Percentiles rank a stretch among this genome's conserved stretches.
phyloP scores from a whole-genome alignment of 768 basidiomycete species.

The Lactarius indigo region DNA sequence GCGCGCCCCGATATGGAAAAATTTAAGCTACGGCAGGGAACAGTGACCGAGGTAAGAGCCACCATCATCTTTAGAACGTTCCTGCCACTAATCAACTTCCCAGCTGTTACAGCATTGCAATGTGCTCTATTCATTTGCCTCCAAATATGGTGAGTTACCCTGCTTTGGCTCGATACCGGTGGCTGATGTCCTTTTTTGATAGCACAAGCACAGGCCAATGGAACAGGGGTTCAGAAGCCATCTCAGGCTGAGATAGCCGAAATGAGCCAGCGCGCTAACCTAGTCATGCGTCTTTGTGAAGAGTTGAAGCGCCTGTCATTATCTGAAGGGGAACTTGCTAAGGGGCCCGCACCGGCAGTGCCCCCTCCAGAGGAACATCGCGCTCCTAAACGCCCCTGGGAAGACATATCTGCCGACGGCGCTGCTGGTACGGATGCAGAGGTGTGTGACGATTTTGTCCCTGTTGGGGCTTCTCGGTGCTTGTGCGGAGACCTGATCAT shows the following conservation, averaged over 20 bases:
- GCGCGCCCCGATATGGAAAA: conserved; percentile 24
- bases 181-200: neutral
- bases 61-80: conserved; percentile 4
- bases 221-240: conserved; percentile 49
- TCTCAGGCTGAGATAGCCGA: conserved; percentile 54
- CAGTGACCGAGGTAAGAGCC: conserved; percentile 24
- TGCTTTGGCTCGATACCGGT: neutral
- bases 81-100: conserved; percentile 15
- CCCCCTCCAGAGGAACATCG: conserved; percentile 48
- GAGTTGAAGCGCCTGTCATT: conserved; percentile 47
- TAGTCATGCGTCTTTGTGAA: conserved; percentile 68
- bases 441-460: conserved; percentile 16
- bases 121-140: conserved; percentile 60
- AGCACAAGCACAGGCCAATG: conserved; percentile 40
- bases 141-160: conserved; percentile 53
- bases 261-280: conserved; percentile 63
- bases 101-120: conserved; percentile 63
- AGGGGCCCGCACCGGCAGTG: conserved; percentile 22
- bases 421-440: conserved; percentile 18
- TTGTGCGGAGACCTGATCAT: conserved; percentile 20
- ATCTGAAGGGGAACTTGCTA: conserved; percentile 25
- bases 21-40: conserved; percentile 24
- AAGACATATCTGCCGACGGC: conserved; percentile 56
- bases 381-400: conserved; percentile 77
- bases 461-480: conserved; percentile 16